Evolutionary conservation across 2,329 filamentous ascomycete genomes (phyloP).

Genomic region (Hypoxylon sp.): DNA sequence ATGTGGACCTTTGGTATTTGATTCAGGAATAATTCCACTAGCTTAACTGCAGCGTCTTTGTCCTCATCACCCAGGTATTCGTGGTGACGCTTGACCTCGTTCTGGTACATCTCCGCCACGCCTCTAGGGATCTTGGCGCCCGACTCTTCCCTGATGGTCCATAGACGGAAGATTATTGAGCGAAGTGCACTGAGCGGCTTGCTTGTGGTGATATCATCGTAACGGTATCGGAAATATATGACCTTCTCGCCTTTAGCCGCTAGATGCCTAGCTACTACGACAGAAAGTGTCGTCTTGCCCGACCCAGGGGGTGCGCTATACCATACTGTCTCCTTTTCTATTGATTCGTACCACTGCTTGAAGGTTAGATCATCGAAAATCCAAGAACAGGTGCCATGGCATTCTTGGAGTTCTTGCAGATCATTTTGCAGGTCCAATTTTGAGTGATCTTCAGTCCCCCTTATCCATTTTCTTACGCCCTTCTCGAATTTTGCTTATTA

Average conservation of each 20-base stretch:
- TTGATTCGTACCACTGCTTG: conserved; percentile 25
- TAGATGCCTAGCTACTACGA: not conserved
- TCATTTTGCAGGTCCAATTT: not conserved
- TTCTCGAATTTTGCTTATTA: not conserved
- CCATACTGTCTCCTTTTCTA: conserved; percentile 21
- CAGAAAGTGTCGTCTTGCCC: conserved; percentile 29
- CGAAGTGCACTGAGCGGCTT: conserved; percentile 8
- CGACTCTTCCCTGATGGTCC: conserved; percentile 5
- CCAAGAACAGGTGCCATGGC: not conserved
- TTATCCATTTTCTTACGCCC: conserved; percentile 6
- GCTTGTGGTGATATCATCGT: conserved; percentile 5
- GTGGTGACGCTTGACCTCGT: conserved; percentile 5
- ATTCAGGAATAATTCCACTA: conserved; percentile 3
- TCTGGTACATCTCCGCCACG: not conserved
- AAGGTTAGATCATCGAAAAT: not conserved
- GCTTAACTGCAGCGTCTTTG: not conserved
- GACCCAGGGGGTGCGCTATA: conserved; percentile 35
- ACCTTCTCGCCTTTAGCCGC: not conserved
- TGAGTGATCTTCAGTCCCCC: not conserved
- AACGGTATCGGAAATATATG: conserved; percentile 4
- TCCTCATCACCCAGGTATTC: conserved; percentile 2
- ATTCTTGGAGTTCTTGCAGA: conserved; percentile 9
- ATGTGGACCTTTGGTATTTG: conserved; percentile 14
- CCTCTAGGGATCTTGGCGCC: not conserved
- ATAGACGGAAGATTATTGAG: conserved; percentile 5